A percentile compares a stretch with the other conserved stretches of the same genome.
Evolutionary conservation across 2,329 filamentous ascomycete species (phyloP).

Genomic region (Xylariomycetidae sp.): DNA sequence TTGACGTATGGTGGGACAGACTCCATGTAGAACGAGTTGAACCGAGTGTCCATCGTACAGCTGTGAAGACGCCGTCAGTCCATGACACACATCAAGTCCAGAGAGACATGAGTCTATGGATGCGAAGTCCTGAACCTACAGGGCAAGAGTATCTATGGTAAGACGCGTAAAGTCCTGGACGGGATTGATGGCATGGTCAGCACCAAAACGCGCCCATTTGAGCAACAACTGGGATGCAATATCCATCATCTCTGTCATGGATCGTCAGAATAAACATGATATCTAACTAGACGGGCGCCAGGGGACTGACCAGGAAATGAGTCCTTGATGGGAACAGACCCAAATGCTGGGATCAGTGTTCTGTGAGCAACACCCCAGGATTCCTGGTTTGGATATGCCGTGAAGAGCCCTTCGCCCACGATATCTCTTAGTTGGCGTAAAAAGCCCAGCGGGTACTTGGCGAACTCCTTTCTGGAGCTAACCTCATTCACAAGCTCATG

Average conservation of each 20-base stretch:
- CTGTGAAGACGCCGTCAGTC: no score
- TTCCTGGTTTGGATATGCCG: slow-evolving; percentile 6
- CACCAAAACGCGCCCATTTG: slow-evolving; percentile 9
- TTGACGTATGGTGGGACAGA: slow-evolving; percentile 4
- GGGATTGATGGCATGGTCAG: slow-evolving; percentile 4
- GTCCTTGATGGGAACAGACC: slow-evolving; percentile 3
- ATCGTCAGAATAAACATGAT: background rate
- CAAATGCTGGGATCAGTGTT: slow-evolving; percentile 7
- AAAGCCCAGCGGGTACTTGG: slow-evolving; percentile 6
- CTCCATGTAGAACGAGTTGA: slow-evolving; percentile 11
- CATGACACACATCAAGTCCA: no score
- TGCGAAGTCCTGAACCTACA: no score
- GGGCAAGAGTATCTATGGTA: slow-evolving; percentile 10
- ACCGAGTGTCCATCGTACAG: slow-evolving; percentile 8
- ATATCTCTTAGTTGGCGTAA: slow-evolving; percentile 3
- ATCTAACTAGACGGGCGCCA: background rate
- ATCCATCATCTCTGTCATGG: slow-evolving; percentile 10
- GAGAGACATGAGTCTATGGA: no score
- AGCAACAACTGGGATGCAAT: slow-evolving; percentile 8
- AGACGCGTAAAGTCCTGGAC: slow-evolving; percentile 8
- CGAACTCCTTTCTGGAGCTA: slow-evolving; percentile 9
- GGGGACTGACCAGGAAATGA: slow-evolving; percentile 6
- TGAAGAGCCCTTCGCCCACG: slow-evolving; percentile 6
- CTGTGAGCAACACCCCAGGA: slow-evolving; percentile 10
- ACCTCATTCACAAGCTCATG: slow-evolving; percentile 10